Conservation (phyloP, 495 filamentous ascomycete species). For the Glutinoglossum americanum region DNA sequence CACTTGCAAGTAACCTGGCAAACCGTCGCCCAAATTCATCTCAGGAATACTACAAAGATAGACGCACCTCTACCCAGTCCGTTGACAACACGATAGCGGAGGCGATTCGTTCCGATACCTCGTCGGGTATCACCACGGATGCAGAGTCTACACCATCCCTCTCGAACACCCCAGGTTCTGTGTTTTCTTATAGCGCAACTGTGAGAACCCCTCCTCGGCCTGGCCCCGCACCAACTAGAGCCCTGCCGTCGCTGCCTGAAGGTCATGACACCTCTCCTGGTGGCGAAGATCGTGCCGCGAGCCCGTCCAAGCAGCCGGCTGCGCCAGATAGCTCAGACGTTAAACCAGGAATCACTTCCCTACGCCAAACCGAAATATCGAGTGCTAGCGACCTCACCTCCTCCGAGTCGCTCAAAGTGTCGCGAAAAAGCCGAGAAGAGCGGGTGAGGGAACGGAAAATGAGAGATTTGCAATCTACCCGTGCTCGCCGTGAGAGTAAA, state of each 20-base stretch:
- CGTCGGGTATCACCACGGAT: background rate
- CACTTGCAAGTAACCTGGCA: background rate
- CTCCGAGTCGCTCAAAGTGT: background rate
- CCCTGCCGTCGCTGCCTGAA: slow-evolving; percentile 20
- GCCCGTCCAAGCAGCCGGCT: background rate
- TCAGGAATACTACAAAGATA: background rate
- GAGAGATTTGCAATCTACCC: background rate
- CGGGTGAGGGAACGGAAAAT: slow-evolving; percentile 1
- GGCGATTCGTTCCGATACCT: background rate
- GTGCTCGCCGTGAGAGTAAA: background rate
- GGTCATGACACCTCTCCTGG: slow-evolving; percentile 5
- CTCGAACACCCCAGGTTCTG: background rate
- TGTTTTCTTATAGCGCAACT: background rate
- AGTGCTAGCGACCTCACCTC: background rate
- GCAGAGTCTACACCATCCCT: background rate
- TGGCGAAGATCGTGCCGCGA: background rate
- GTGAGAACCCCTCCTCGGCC: slow-evolving; percentile 12
- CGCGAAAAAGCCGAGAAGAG: slow-evolving; percentile 1
- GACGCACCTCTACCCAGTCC: background rate
- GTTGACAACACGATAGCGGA: background rate
- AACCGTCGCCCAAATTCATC: background rate
- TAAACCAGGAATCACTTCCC: background rate
- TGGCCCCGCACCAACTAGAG: slow-evolving; percentile 19
- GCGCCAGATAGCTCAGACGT: background rate
- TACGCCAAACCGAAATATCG: background rate